Evolutionary conservation across 768 basidiomycete genomes (phyloP), one percentile per base, ranked within the genome.

Genomic region (Psilocybe subaeruginosa): DNA sequence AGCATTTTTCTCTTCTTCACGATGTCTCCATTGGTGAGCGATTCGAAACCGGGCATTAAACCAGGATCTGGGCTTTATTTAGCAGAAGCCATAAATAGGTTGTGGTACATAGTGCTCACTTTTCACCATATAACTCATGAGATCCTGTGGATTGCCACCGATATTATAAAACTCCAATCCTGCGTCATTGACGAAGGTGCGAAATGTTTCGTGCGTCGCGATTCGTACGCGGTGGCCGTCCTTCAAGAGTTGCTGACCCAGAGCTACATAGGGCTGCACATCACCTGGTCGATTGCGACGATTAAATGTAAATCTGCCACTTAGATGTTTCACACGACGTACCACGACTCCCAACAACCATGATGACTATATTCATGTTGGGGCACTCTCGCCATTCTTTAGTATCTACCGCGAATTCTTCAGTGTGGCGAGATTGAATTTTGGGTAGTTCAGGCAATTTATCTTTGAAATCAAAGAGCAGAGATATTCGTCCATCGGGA

Each of bases 111-210:
- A 37, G 37, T 45, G 66, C 80, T 64, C 61, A 87, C 87, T 89
- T 70, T 85, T 85, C 49, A 89, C 88, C 88, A 89, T 88, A 63
- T 87, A 89, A 49, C 84, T 84, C 87, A 89, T 88, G 9, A 89
- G 72, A 56, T 86, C 84, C 54, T 83, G 80, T 0, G 87, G 88
- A 70, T 86, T 78, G 1, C 87, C 88, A 8, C 88, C 87, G 33
- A 87, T 82, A 55, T 78, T 77, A 66, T 81, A 87, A 70, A 85
- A 88, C 60, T 88, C 87, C 4, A 88, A 72, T 1, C 80, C 82
- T 12, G 77, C 71, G 0, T 81, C 79, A 4, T 67, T 70, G 16
- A 89, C 84, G 64, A 88, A 86, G 5, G 77, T 68, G 23, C 79
- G 77, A 70, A 88, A 89, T 0, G 82, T 85, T 60, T 80, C 81